phyloP scores from a whole-genome alignment of 192 early-diverging fungal species.

The Martensiomyces pterosporus region DNA sequence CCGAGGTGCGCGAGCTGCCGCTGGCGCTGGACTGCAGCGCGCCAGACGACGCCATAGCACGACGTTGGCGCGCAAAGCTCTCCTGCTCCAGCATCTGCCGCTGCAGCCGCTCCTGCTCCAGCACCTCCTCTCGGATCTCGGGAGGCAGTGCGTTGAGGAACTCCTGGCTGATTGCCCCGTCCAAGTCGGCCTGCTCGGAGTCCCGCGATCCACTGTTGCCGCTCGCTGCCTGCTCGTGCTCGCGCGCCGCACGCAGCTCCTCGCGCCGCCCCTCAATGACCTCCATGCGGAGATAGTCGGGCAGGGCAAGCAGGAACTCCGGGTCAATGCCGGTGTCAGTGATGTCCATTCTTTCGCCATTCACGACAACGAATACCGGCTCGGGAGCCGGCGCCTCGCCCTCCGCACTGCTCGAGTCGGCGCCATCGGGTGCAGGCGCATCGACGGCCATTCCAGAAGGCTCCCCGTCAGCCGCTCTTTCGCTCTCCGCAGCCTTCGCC shows the following conservation, averaged over 20 bases:
- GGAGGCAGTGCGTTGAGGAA: constrained; percentile 90
- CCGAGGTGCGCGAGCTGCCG: not conserved
- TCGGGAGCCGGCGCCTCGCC: constrained; percentile 16
- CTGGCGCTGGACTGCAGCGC: constrained; percentile 3
- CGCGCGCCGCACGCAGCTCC: constrained; percentile 43
- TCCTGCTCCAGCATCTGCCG: constrained; percentile 61
- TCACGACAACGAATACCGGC: constrained; percentile 61
- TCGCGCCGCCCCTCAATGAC: constrained; percentile 80
- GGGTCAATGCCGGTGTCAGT: constrained; percentile 92
- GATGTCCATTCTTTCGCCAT: constrained; percentile 82
- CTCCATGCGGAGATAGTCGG: constrained; percentile 90
- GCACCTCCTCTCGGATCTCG: constrained; percentile 85
- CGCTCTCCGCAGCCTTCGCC: constrained; percentile 5
- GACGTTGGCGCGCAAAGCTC: constrained; percentile 35
- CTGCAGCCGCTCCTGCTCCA: constrained; percentile 68
- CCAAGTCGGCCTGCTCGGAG: too few species aligned
- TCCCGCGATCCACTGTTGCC: constrained; percentile 37
- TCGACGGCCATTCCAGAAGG: constrained; percentile 2
- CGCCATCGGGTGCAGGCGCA: constrained; percentile 12
- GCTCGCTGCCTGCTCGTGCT: constrained; percentile 10
- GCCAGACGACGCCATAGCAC: constrained; percentile 9
- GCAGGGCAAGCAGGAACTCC: constrained; percentile 89
- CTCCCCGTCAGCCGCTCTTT: constrained; percentile 5
- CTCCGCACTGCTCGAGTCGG: constrained; percentile 24
- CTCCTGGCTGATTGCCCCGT: constrained; percentile 61